Base-by-base conservation (phyloP, 2,329 filamentous ascomycete species). In the Fusarium haematococcum region DNA sequence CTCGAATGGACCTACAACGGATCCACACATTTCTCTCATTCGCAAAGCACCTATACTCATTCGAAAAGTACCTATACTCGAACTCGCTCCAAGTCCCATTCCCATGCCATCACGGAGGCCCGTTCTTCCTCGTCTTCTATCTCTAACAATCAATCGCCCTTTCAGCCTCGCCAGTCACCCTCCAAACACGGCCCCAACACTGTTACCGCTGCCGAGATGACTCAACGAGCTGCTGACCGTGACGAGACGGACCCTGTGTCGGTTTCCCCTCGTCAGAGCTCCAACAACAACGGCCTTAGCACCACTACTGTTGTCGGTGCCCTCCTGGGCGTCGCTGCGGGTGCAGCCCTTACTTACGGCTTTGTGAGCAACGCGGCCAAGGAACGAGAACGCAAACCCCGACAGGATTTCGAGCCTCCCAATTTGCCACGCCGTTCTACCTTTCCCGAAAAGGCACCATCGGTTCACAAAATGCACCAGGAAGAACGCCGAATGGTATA, bases 321-420 rank as follows among this genome's bases (percentile, higher is more conserved):
- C 9, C 86, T 97, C 13, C 87, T 97, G 58, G 94, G 94, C 50
- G 94, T 93, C 35, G 94, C 94, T 18, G 94, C 94, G 20, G 92
- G 85, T 16, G 86, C 85, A 27, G 85, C 85, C n/a, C 70, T 89
- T 25, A 86, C 94, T 11, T 97, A 97, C 82, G 91, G 91, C 25
- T 91, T 95, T 85, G 87, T 91, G 73, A 79, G 71, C 20, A 75
- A 72, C 85, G 87, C 91, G 72, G 77, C 74, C n/a, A 77, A 73
- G 33, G 76, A 79, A n/a, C 91, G 89, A 74, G 87, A 81, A 52
- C 84, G 80, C 33, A 79, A 82, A 66, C 81, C 82, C 8, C 83
- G 79, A 27, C 84, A 87, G 59, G 84, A 84, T 20, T 83, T 83
- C 59, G 85, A 87, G 13, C 77, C 78, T 23, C 84, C 85, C 3